Percentiles rank a stretch among this genome's conserved stretches.
Evolutionary conservation across 1,284 basidiomycete genomes (phyloP).

Genomic region (Inonotus hispidus): DNA sequence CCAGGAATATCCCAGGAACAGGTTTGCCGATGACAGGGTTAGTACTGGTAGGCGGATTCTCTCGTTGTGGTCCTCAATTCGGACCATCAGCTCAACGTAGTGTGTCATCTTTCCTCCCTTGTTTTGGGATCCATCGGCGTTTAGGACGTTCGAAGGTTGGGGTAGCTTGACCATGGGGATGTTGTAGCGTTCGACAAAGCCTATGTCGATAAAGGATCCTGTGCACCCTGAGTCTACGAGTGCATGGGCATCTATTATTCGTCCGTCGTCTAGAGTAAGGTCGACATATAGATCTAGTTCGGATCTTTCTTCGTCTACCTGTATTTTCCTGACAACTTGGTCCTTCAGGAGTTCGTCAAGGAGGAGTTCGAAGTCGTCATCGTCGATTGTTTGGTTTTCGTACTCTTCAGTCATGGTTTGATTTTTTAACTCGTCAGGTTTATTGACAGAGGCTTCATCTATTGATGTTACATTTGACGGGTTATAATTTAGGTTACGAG

Average conservation of each 20-base stretch:
- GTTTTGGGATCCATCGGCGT: background rate
- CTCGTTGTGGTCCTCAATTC: background rate
- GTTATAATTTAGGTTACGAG: too few relatives aligned
- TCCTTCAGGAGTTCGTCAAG: too few relatives aligned
- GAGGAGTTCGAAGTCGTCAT: too few relatives aligned
- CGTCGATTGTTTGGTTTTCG: too few relatives aligned
- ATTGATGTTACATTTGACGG: too few relatives aligned
- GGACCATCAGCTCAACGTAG: background rate
- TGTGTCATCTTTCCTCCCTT: background rate
- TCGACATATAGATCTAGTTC: too few relatives aligned
- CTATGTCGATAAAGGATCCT: background rate
- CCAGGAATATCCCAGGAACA: constrained; percentile 3
- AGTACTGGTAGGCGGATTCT: background rate
- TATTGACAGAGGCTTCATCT: too few relatives aligned
- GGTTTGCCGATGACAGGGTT: background rate
- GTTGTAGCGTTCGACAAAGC: background rate
- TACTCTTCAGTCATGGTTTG: too few relatives aligned
- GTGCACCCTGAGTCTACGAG: background rate
- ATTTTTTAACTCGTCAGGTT: too few relatives aligned
- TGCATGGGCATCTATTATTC: background rate
- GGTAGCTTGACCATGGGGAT: background rate
- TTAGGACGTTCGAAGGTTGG: background rate
- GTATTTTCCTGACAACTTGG: too few relatives aligned
- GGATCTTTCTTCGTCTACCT: too few relatives aligned
- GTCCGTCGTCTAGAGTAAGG: too few relatives aligned